Evolutionary conservation across 169 alveolate genomes (phyloP).

Genomic region (Amoebophrya sp.): DNA sequence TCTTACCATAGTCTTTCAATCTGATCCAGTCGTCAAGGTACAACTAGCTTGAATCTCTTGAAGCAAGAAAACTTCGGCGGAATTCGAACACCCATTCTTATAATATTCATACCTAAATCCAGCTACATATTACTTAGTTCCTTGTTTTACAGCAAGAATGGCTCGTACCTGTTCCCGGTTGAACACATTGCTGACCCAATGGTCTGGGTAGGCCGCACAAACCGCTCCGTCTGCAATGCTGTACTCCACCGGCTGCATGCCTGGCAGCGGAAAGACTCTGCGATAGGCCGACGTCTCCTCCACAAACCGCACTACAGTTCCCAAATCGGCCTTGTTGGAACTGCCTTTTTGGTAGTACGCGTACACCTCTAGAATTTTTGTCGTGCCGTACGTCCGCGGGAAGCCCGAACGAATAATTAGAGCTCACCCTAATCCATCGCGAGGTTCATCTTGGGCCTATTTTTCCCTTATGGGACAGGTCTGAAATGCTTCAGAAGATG

Average conservation of each 20-base stretch:
- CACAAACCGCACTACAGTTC: neutral
- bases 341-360: neutral
- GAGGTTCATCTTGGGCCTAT: too few species aligned
- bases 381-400: neutral
- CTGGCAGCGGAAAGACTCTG: neutral
- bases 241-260: neutral
- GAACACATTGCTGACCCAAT: neutral
- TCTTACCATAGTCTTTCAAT: too few species aligned
- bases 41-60: too few species aligned
- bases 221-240: neutral
- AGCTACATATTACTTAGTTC: too few species aligned
- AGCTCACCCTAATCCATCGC: too few species aligned
- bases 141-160: too few species aligned
- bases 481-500: too few species aligned
- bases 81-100: too few species aligned
- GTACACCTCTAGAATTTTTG: neutral
- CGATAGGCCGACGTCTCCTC: neutral
- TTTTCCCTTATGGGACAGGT: too few species aligned
- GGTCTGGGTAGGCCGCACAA: neutral
- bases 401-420: neutral
- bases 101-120: too few species aligned
- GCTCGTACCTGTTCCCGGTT: neutral
- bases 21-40: too few species aligned
- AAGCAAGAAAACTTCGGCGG: too few species aligned
- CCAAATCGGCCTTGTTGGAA: neutral